These are phyloP conservation scores for Starmerella roubikii DNA, from an alignment of 805 yeast genomes.

Conservation along the genomic window DNA sequence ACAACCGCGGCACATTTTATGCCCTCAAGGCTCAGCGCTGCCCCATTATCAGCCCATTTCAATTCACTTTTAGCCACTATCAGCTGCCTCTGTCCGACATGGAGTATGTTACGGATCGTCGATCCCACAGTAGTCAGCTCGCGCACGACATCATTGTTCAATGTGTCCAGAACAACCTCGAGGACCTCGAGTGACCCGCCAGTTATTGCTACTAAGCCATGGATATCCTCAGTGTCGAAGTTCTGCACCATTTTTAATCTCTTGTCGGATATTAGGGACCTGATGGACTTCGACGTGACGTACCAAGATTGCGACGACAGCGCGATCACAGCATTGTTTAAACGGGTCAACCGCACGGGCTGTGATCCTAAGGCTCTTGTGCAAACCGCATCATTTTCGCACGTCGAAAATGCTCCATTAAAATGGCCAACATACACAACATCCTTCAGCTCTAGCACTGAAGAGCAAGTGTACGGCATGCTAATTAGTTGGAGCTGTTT, in stretches of 20 bases:
- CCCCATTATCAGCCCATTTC: background rate
- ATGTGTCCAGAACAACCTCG: background rate
- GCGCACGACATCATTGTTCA: background rate
- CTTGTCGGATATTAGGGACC: constrained; percentile 30
- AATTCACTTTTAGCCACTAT: background rate
- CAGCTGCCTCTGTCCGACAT: background rate
- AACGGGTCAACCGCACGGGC: constrained; percentile 38
- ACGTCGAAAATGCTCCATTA: constrained; percentile 6
- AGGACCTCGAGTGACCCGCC: constrained; percentile 42
- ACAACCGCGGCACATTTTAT: background rate
- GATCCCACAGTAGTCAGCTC: background rate
- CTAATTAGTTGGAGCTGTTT: constrained; percentile 3
- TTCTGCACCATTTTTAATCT: constrained; percentile 33
- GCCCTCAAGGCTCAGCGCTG: background rate
- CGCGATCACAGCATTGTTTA: constrained; percentile 31
- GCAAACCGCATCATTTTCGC: constrained; percentile 27
- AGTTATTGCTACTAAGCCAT: constrained; percentile 50
- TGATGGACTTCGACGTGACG: background rate
- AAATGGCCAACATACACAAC: constrained; percentile 8
- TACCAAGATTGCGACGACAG: constrained; percentile 45
- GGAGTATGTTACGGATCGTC: background rate
- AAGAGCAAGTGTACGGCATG: background rate
- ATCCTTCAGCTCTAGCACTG: background rate
- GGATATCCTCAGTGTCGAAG: constrained; percentile 48
- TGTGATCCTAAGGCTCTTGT: constrained; percentile 61